These are phyloP conservation scores for Penicillium lagena DNA, from an alignment of 495 filamentous ascomycete genomes.

Conservation along the genomic window DNA sequence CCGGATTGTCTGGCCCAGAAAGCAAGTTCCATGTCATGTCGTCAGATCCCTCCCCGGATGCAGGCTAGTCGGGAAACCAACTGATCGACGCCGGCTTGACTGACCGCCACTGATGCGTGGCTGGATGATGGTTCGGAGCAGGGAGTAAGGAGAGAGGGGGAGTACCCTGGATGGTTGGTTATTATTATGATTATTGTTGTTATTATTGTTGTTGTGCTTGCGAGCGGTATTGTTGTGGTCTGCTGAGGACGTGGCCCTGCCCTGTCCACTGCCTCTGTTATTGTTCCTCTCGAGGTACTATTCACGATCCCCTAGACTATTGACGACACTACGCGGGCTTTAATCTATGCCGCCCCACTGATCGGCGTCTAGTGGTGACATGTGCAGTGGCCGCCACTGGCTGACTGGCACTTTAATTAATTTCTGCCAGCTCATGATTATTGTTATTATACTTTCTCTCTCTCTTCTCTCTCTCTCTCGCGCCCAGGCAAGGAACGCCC, in stretches of 20 bases:
- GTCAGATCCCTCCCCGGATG: not conserved
- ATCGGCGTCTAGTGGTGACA: no score
- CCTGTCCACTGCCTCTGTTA: no score
- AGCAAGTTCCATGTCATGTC: not conserved
- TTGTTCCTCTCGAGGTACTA: no score
- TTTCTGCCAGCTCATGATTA: no score
- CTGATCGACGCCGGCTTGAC: not conserved
- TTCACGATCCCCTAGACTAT: not conserved
- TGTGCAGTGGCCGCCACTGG: no score
- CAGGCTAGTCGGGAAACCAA: no score
- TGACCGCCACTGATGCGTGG: constrained; percentile 11
- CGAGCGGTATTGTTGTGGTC: not conserved
- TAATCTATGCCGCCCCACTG: no score
- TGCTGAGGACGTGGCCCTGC: not conserved
- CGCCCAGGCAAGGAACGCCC: no score
- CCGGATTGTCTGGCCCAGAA: not conserved
- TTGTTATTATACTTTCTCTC: no score
- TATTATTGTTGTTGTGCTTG: not conserved
- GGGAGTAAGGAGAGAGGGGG: constrained; percentile 3
- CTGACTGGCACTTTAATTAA: no score
- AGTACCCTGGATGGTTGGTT: not conserved
- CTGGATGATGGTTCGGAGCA: constrained; percentile 6
- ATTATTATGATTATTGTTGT: no score
- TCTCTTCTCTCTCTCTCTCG: no score
- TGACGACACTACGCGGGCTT: not conserved